Evolutionary conservation across 306 rosid species (phyloP).

Genomic region (Rubus idaeus): DNA sequence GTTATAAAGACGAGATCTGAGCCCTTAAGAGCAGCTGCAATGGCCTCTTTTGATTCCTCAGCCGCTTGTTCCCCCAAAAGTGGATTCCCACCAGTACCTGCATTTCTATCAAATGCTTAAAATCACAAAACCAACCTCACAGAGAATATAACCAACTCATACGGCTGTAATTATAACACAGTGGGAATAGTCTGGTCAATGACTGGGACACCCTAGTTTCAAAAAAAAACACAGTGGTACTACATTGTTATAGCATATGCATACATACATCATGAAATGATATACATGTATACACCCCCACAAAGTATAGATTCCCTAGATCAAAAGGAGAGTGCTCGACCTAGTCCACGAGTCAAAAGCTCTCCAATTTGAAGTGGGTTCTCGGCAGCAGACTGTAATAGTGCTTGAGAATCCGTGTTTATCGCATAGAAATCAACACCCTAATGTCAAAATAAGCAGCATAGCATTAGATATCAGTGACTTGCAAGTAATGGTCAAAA

Average conservation of each 20-base stretch:
- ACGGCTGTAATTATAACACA: background rate
- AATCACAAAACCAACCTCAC: constrained; percentile 35
- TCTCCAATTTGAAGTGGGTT: constrained; percentile 95
- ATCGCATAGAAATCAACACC: constrained; percentile 96
- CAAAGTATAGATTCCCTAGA: constrained; percentile 14
- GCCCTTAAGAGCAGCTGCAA: constrained; percentile 81
- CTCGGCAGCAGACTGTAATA: constrained; percentile 79
- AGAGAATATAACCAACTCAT: background rate
- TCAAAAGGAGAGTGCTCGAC: constrained; percentile 46
- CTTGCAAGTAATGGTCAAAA: background rate
- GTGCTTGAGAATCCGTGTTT: constrained; percentile 97
- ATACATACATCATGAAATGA: background rate
- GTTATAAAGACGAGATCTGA: constrained; percentile 97
- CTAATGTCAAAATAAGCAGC: constrained; percentile 47
- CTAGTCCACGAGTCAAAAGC: constrained; percentile 97
- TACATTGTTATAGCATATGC: background rate
- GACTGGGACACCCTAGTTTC: too few species aligned
- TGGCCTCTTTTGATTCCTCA: constrained; percentile 90
- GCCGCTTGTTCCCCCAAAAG: constrained; percentile 98
- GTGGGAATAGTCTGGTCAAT: too few species aligned
- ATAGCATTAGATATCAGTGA: constrained; percentile 30
- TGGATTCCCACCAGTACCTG: constrained; percentile 99
- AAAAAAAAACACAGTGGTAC: background rate
- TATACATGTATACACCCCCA: background rate
- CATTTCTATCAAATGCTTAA: constrained; percentile 43